Base-by-base conservation (phyloP, 148 eudicot genomes). In the Euryodendron excelsum region DNA sequence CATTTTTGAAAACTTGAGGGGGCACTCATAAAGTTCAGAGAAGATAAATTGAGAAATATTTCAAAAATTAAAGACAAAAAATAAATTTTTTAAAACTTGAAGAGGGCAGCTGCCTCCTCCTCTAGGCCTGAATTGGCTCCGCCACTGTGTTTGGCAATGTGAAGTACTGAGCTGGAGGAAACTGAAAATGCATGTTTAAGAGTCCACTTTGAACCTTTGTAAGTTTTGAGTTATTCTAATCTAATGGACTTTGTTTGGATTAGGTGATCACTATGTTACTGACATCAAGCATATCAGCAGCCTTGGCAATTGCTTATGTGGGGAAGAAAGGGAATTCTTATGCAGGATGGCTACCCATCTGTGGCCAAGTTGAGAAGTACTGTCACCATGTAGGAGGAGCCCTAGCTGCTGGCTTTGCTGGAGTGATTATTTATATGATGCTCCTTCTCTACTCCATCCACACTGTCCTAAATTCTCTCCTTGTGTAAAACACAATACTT, bases 291-390 rank as follows among this genome's bases (percentile, higher is more conserved):
- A n/a, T 44, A 31, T 78, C 80, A 20, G 67, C 80, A 44, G 80
- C 80, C 45, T 58, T 78, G 20, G 73, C 80, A 18, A 27, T 79
- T 0, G 76, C 81, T n/a, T 71, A 79, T 31, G 69, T 60, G 41
- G 81, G 81, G 1, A 79, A 79, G 64, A 71, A 79, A 28, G 81
- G 81, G 60, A 79, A 79, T 45, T 45, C 69, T 0, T 18, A 79
- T 45, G 81, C 81, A 12, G 76, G 81, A 11, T 79, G 81, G 81
- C 69, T 70, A 23, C 81, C 76, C 30, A 71, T 79, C 21, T 79
- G 76, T 47, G 60, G 70, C 34, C 76, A 79, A 30, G 76, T 79
- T 30, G 59, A 58, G 61, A 72, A 48, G 27, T 79, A 79, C 75
- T 71, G 81, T 30, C 58, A 71, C 69, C 76, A 79, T 2, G 76